Evolutionary conservation across 1,284 basidiomycete species (phyloP), one percentile per base, ranked within the genome.

Genomic region (Athelia sp.): DNA sequence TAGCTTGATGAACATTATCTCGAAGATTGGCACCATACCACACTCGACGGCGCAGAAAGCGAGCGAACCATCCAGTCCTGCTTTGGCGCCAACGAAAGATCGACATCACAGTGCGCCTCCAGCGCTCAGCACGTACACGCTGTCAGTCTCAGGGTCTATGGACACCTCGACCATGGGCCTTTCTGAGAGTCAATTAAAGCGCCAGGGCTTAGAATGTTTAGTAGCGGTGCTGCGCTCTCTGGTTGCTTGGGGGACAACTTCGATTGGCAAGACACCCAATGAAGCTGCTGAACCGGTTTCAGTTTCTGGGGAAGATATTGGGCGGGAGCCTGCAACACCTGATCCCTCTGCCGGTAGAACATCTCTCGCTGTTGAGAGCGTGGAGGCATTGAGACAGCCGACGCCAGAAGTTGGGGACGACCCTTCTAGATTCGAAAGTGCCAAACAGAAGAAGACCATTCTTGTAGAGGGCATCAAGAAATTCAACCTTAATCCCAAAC

Each of bases 401-500:
- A 93, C 90, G 0, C 90, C 91, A 0, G 91, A 94, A 48, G 62
- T 83, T 19, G 62, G 64, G 9, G 97, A 99, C 63, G 97, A 99
- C 63, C 96, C 96, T 0, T 87, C 78, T 32, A 84, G 83, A 62
- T 98, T 99, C 59, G 97, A 99, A 72, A 95, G 81, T 56, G 97
- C 94, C 24, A 99, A 98, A 68, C 90, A 94, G 69, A 90, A 93
- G 72, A 99, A 99, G 75, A 99, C 92, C 31, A 93, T 90, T 1
- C 69, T 99, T 24, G 71, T 97, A 43, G 97, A 99, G 63, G 98
- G 96, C 24, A 91, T 99, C 66, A 93, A 89, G 68, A 93, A 93
- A 67, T 99, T 99, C 73, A 99, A 99, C 70, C 95, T 90, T 73
- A 99, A 98, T 70, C 95, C 97, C 11, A 98, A 97, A 69, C 79